Base-by-base conservation (phyloP, 306 rosid species). In the Lathyrus oleraceus region DNA sequence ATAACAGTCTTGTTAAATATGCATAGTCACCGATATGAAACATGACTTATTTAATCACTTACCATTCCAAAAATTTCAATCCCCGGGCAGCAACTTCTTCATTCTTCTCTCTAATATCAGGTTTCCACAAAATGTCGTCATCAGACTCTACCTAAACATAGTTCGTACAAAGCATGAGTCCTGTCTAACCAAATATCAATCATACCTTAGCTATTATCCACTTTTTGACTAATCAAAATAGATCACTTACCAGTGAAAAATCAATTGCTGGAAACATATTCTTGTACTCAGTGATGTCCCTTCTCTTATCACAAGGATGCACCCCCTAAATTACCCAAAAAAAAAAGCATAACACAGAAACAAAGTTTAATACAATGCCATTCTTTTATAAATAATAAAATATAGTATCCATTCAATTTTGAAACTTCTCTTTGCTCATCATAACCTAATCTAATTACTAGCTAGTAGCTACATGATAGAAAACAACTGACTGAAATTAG, bases 221-320 rank as follows among this genome's bases (percentile, higher is more conserved):
- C 19, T 65, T 40, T 20, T 35, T 20, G 56, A 66, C 51, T 27
- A 64, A 66, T 36, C 15, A 70, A 39, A 61, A 71, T 36, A 70
- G 61, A 82, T 51, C 40, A 71, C 89, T 76, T 78, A 59, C 99
- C 86, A 84, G 80, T 30, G 95, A 91, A 82, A 94, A 94, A 83
- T 91, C 92, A 81, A 94, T 64, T 16, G 92, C 99, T 10, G 99
- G 99, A 78, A 94, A 94, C 74, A 94, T 80, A 68, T 81, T 47
- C 54, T 20, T 80, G 70, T 94, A 94, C 73, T 94, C 92, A 11
- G 65, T 79, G 66, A 89, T 82, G 81, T 77, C 87, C 79, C 95
- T 82, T 83, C 99, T 89, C 86, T 94, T 91, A 77, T 91, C 95
- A 72, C 99, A 94, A 54, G 97, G 96, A 82, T 86, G 91, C 69